phyloP scores from a whole-genome alignment of 2,329 filamentous ascomycete species.

The Grosmannia serpens region DNA sequence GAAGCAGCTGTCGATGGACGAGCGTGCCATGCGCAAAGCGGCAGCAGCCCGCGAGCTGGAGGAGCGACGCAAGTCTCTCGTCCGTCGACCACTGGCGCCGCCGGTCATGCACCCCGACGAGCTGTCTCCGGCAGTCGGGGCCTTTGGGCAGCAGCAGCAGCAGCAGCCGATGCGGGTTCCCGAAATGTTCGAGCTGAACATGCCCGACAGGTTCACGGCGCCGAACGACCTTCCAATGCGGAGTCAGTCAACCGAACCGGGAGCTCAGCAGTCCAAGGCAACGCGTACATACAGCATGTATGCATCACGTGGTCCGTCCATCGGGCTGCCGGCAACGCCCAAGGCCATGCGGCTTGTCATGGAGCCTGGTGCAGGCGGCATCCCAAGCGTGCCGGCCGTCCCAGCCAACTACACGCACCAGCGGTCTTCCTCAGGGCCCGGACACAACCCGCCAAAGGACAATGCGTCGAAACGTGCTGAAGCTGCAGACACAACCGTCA shows the following conservation, averaged over 20 bases:
- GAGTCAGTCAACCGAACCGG: slow-evolving; percentile 55
- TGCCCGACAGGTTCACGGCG: slow-evolving; percentile 25
- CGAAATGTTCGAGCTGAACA: slow-evolving; percentile 24
- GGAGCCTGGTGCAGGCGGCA: slow-evolving; percentile 34
- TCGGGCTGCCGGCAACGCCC: slow-evolving; percentile 83
- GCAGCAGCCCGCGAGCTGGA: slow-evolving; percentile 76
- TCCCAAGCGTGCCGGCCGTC: slow-evolving; percentile 38
- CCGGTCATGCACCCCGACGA: slow-evolving; percentile 59
- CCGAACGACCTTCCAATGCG: slow-evolving; percentile 38
- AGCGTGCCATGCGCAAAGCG: slow-evolving; percentile 57
- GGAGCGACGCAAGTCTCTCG: slow-evolving; percentile 73
- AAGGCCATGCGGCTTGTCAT: slow-evolving; percentile 81
- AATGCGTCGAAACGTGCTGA: neutral
- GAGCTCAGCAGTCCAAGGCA: slow-evolving; percentile 14
- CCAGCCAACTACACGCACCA: slow-evolving; percentile 30
- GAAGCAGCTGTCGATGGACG: slow-evolving; percentile 39
- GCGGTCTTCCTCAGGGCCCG: slow-evolving; percentile 27
- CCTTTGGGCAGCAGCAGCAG: neutral
- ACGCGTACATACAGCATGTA: slow-evolving; percentile 32
- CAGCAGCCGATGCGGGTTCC: slow-evolving; percentile 10
- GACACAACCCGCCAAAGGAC: slow-evolving; percentile 13
- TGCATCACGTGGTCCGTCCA: slow-evolving; percentile 34
- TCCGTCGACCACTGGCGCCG: slow-evolving; percentile 67
- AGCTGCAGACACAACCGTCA: neutral
- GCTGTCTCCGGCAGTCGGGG: neutral